These are phyloP conservation scores for Penicillium sp. DNA, from an alignment of 2,329 filamentous ascomycete species.

Conservation along the genomic window DNA sequence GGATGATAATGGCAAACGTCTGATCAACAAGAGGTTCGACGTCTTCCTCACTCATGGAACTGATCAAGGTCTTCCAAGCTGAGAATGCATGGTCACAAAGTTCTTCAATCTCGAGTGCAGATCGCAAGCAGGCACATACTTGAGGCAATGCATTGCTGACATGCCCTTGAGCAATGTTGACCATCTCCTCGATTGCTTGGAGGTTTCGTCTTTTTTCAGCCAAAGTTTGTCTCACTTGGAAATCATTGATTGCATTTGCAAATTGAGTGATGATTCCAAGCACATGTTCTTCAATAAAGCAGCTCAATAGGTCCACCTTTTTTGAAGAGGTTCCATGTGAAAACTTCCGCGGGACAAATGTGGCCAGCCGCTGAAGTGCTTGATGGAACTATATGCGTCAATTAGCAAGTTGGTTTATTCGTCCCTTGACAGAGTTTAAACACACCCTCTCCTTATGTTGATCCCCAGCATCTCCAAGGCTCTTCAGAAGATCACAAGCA, in stretches of 20 bases:
- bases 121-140: conserved; percentile 77
- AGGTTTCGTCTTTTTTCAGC: conserved; percentile 72
- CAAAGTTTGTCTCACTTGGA: conserved; percentile 50
- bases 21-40: conserved; percentile 76
- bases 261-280: conserved; percentile 81
- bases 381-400: conserved; percentile 39
- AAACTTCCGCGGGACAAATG: conserved; percentile 48
- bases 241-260: conserved; percentile 70
- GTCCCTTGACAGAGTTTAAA: conserved; percentile 1
- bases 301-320: conserved; percentile 56
- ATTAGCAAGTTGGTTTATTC: not conserved
- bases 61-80: conserved; percentile 77
- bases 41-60: conserved; percentile 68
- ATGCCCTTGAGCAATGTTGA: conserved; percentile 65
- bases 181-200: conserved; percentile 80
- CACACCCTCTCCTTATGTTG: conserved; percentile 53
- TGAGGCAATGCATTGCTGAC: conserved; percentile 79
- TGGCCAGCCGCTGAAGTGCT: conserved; percentile 48
- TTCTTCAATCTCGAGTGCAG: conserved; percentile 67
- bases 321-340: conserved; percentile 43
- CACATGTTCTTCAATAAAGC: conserved; percentile 76
- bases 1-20: conserved; percentile 78
- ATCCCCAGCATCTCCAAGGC: conserved; percentile 62
- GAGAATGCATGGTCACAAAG: conserved; percentile 74
- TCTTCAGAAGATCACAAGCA: conserved; percentile 75